Evolutionary conservation across 2,329 filamentous ascomycete genomes (phyloP), one percentile per base, ranked within the genome.

Genomic region (Xylaria sp.): DNA sequence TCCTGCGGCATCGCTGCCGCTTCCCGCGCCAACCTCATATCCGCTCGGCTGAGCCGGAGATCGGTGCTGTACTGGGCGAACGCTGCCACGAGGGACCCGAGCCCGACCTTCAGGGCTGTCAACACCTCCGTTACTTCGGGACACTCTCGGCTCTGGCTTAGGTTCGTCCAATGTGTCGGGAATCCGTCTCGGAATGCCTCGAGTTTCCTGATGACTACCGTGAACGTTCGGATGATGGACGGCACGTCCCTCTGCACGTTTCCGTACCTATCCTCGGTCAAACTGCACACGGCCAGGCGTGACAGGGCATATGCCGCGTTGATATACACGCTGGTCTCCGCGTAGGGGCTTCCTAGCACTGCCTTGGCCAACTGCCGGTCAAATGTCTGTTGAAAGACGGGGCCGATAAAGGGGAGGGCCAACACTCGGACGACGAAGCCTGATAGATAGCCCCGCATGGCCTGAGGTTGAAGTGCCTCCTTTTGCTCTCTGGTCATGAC

Each of bases 241-340:
- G 92, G 88, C 2, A 98, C 89, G 71, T 96, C 92, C 50, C 89
- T 85, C 72, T 97, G 91, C n/a, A 97, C 95, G 73, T 93, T 92
- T 15, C 95, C 95, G 76, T 90, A 96, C 55, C 86, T 86, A 77
- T 98, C 95, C 79, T 98, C 94, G 3, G 83, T 83, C 62, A 97
- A 81, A 78, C 92, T 95, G 69, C 87, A 87, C 4, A 93, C 86
- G 0, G 92, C 87, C 32, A 98, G 84, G 58, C 86, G 85, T 13
- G 88, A 89, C 45, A 96, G 81, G 0, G 91, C 87, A 67, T 89
- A 88, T n/a, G 90, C 84, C 1, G 93, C 91, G 76, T 95, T 89
- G 59, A 91, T 80, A 72, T 93, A 90, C 18, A 91, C 81, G 34
- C 87, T 87, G 1, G 89, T 82, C 75, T 92, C 89, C 3, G 90